A percentile compares a stretch with the other conserved stretches of the same genome.
Evolutionary conservation across 768 basidiomycete genomes (phyloP).

Genomic region (Agaricus bisporus): DNA sequence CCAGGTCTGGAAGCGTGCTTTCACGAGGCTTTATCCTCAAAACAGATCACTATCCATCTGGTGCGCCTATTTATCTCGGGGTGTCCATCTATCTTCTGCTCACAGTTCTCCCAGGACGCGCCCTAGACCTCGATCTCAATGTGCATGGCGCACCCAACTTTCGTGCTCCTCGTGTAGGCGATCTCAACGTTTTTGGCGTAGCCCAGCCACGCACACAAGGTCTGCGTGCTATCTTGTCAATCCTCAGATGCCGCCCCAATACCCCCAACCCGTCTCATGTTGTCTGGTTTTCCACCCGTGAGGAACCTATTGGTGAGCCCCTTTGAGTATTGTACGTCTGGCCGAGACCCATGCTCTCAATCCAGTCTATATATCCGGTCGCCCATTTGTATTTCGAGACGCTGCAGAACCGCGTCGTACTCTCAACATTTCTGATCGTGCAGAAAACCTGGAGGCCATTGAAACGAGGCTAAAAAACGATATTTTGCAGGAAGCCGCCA

Average conservation of each 20-base stretch:
- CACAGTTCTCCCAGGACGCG: conserved; percentile 52
- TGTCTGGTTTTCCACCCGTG: conserved; percentile 95
- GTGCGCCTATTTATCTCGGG: conserved; percentile 23
- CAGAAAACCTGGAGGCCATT: conserved; percentile 91
- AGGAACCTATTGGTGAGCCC: conserved; percentile 84
- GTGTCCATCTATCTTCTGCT: neutral
- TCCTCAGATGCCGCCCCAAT: conserved; percentile 70
- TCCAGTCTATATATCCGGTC: conserved; percentile 78
- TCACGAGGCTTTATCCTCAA: conserved; percentile 90
- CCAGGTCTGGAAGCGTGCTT: conserved; percentile 76
- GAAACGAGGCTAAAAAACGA: conserved; percentile 86
- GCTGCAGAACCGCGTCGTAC: conserved; percentile 76
- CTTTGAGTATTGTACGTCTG: neutral
- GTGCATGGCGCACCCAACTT: conserved; percentile 97
- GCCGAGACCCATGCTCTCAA: neutral
- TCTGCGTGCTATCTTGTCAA: conserved; percentile 81
- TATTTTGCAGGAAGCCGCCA: conserved; percentile 77
- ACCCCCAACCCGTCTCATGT: conserved; percentile 62
- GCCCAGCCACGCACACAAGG: conserved; percentile 95
- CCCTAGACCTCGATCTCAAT: conserved; percentile 85
- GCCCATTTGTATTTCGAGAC: conserved; percentile 90
- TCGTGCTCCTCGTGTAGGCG: conserved; percentile 69
- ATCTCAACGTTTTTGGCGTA: conserved; percentile 89
- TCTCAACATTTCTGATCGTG: conserved; percentile 81
- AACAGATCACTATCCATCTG: conserved; percentile 84